These are phyloP conservation scores for Cryptococcus sp. DNA, from an alignment of 1,284 basidiomycete genomes.

Conservation along the genomic window DNA sequence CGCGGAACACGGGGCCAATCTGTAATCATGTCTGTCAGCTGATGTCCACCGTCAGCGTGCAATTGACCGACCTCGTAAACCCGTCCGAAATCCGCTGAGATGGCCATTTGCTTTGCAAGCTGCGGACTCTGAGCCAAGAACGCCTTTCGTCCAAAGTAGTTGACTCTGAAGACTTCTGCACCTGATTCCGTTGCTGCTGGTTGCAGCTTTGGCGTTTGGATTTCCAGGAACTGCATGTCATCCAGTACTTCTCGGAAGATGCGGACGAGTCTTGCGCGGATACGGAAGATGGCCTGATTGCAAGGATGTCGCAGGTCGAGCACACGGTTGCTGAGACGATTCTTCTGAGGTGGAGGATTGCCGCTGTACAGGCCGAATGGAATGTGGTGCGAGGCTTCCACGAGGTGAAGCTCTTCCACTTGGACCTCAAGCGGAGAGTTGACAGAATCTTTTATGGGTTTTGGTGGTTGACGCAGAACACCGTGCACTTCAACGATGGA, in stretches of 20 bases:
- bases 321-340: conserved; percentile 55
- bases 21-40: conserved; percentile 2
- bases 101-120: conserved; percentile 60
- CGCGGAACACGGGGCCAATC: conserved; percentile 55
- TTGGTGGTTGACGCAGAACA: too few relatives aligned
- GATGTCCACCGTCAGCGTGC: background rate
- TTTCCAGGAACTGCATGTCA: conserved; percentile 58
- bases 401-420: conserved; percentile 44
- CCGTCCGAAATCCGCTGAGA: conserved; percentile 58
- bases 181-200: conserved; percentile 94
- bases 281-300: conserved; percentile 59
- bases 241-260: conserved; percentile 57
- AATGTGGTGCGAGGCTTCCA: conserved; percentile 27
- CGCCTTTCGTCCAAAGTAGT: conserved; percentile 75
- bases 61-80: conserved; percentile 57
- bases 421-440: conserved; percentile 57
- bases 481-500: too few relatives aligned
- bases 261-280: conserved; percentile 55
- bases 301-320: conserved; percentile 57
- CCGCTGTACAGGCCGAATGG: conserved; percentile 21
- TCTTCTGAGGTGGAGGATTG: conserved; percentile 21
- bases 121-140: conserved; percentile 60
- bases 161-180: conserved; percentile 92
- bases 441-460: conserved; percentile 54
- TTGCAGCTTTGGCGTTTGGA: conserved; percentile 94